Evolutionary conservation across 441 rosid genomes (phyloP).

Genomic region (Viola pubescens): DNA sequence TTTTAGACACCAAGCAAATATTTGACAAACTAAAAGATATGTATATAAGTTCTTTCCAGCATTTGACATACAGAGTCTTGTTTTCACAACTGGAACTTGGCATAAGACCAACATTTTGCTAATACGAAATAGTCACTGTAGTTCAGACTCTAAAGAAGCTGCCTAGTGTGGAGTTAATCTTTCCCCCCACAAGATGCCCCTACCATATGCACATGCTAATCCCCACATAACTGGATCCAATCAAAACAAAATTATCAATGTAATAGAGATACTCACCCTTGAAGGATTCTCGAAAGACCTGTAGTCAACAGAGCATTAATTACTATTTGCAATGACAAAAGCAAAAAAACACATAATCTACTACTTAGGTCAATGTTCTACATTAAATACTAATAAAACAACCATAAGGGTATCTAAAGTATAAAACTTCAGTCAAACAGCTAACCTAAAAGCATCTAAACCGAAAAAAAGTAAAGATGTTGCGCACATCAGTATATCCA

Average conservation of each 20-base stretch:
- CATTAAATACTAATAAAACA: too few relatives aligned
- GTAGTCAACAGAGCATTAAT: conserved; percentile 24
- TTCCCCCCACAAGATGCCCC: background rate
- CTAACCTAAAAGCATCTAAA: too few relatives aligned
- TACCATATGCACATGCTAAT: background rate
- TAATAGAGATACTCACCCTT: conserved; percentile 45
- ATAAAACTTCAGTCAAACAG: too few relatives aligned
- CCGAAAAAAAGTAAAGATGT: too few relatives aligned
- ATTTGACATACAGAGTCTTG: too few relatives aligned
- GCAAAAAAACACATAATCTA: conserved; percentile 1
- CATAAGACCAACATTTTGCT: too few relatives aligned
- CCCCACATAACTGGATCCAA: conserved; percentile 3
- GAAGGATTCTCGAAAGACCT: conserved; percentile 76
- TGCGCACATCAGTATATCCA: too few relatives aligned
- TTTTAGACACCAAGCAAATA: background rate
- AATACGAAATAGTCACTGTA: too few relatives aligned
- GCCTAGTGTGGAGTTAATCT: background rate
- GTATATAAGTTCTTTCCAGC: too few relatives aligned
- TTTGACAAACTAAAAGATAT: background rate
- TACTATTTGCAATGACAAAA: conserved; percentile 10
- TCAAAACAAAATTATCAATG: background rate
- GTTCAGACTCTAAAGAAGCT: background rate
- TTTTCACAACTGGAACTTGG: too few relatives aligned
- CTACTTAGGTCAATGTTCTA: background rate
- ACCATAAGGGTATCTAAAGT: too few relatives aligned